Evolutionary conservation across 2,329 filamentous ascomycete species (phyloP), one percentile per base, ranked within the genome.

Genomic region (Botrytis galanthina): DNA sequence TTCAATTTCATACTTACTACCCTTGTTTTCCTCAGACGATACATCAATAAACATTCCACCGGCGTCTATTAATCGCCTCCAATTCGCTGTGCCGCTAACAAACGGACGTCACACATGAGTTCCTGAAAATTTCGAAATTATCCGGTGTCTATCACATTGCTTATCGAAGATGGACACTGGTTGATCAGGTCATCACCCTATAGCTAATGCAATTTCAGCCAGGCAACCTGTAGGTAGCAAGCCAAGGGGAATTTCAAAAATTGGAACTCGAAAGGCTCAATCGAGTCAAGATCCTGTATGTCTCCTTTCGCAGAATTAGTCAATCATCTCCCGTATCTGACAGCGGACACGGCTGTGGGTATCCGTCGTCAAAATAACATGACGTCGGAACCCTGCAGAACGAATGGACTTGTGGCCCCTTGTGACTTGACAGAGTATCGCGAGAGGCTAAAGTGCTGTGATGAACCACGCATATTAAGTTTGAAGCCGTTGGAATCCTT

Each of bases 371-470:
- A 76, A 74, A 75, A 75, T 76, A 75, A 69, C 62, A 74, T 79
- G 77, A 78, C 75, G 73, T 77, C 77, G 78, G 77, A 75, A 69
- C 77, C 78, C 76, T 79, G 78, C 78, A 79, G 75, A 74, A 64
- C 54, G 39, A 46, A 46, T 70, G 71, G 70, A 73, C 73, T 76
- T 77, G 74, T 76, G 73, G 59, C 51, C 66, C 66, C 48, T 61
- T 72, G 20, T 59, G 62, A 72, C 70, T 72, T 72, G 61, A 67
- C 29, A 72, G 37, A 72, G 35, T 51, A 67, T 67, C 35, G 42
- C 32, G 32, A 20, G 35, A 57, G 46, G 63, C 46, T 73, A 63
- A 61, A 71, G 54, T 71, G 46, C 73, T 68, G 64, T 70, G 66
- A 75, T 72, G 73, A 71, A 73, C 68, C 60, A 73, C 42, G 51